Base-by-base conservation (phyloP, 1,284 basidiomycete genomes). In the Moesziomyces antarcticus region DNA sequence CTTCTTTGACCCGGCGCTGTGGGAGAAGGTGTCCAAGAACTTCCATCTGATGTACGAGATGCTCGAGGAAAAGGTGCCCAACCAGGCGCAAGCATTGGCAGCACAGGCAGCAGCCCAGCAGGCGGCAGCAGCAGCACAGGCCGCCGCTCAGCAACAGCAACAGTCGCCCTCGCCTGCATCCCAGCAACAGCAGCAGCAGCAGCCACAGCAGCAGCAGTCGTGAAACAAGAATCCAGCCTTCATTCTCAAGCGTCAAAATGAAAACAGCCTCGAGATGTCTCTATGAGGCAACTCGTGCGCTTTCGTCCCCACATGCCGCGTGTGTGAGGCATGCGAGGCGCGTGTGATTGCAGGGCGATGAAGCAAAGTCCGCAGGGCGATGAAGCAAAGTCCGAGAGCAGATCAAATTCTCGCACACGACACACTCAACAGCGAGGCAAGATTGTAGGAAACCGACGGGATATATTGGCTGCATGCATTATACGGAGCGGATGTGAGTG, bases 1-100 rank as follows among this genome's bases (percentile, higher is more conserved):
- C 47, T 93, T 91, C 87, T 96, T 93, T 90, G 94, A 97, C 82
- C 91, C 92, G 8, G 91, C 92, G 54, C 89, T 89, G 75, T 97
- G 94, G 93, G 88, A 89, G 62, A 93, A 93, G 86, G 90, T 85
- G 33, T 84, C 91, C 76, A 82, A 82, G 68, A 78, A 93, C 83
- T 92, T 94, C 88, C 90, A 90, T 20, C 91, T 95, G 67, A 87
- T 92, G 72, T 95, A 94, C 81, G 85, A 90, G 64, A 91, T 93
- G 82, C 86, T 95, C 75, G 93, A 95, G 86, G 93, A 94, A 86
- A 93, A 92, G 87, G 72, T 77, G 22, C 67, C 79, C 10, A 68
- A 54, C 21, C 76, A 77, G 56, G 69, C 67, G 16, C 66, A 70
- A 53, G 69, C 60, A 25, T 50, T 65, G 18, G 66, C 70, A 20